Evolutionary conservation across 2,329 filamentous ascomycete genomes (phyloP), one percentile per base, ranked within the genome.

Genomic region (Emmonsia crescens): DNA sequence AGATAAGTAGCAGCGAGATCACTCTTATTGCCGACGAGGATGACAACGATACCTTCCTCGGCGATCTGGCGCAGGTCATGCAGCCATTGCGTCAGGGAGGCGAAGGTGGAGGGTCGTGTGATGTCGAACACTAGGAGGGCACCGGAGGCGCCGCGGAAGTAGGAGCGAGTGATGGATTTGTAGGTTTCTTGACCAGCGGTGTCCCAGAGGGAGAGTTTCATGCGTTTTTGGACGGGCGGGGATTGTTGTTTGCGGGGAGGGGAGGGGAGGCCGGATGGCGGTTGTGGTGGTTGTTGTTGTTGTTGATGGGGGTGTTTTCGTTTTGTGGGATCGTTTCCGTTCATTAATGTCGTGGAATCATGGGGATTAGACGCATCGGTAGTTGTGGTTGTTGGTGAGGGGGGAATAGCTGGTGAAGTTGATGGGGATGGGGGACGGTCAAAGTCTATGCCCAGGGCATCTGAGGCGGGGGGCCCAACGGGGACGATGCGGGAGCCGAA

Each of bases 131-230:
- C 94, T 31, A 99, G 84, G 16, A 99, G 82, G 5, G 87, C 87
- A 38, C 87, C 87, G 0, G 82, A 85, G 46, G 87, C 86, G 69
- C 91, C 92, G 60, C 92, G 88, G 76, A 96, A 96, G 78, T 96
- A 96, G 64, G 89, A 94, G 60, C 93, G 83, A 9, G 93, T 97
- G 63, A 97, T 94, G 52, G 89, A 93, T 75, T 96, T 96, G 80
- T 97, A 97, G 14, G 91, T 96, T 79, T 97, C 93, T 75, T 97
- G 93, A 31, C 93, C 93, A 19, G 93, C 93, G 0, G 93, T 97
- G 73, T 96, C 93, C 93, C 93, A 97, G 12, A 97, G 80, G 52
- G 87, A 91, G 5, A 96, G 83, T 77, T 96, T 96, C 91, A 96
- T 96, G 78, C 93, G 88, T 85, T 84, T 84, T 68, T 85, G 59